Evolutionary conservation across 176 grass and related monocot genomes (phyloP), one percentile per base, ranked within the genome.

Genomic region (Canna indica): DNA sequence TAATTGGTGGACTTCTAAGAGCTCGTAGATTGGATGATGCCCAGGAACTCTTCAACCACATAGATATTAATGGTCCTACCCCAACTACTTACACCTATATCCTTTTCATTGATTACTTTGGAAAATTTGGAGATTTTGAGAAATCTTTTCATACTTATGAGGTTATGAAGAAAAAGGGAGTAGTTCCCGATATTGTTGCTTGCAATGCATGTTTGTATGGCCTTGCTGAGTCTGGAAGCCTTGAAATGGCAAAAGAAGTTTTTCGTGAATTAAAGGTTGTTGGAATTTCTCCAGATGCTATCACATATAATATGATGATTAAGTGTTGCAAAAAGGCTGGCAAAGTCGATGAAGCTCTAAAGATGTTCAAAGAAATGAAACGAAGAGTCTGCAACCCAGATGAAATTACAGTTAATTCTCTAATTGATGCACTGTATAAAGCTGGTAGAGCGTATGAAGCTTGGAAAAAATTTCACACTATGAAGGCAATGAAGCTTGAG

Each of bases 231-330:
- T 83, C 94, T 60, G 89, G 88, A 32, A 81, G 75, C 62, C 86
- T 92, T 53, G 63, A 82, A 69, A 81, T 81, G 72, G 94, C 94
- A 36, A 97, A 87, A 83, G 88, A 81, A 61, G 73, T 97, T 71
- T 83, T 97, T 73, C 59, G 78, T 64, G 88, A 93, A 85, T 64
- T 93, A 64, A 88, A 79, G 64, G 75, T n/a, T 50, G 86, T 85
- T 81, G 94, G 94, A 17, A 70, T 90, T 33, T 73, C 67, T 76
- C 86, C 86, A 5, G 94, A 97, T 86, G 52, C 80, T 39, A 90
- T 92, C 66, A 97, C 94, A 14, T 97, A 97, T 71, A 93, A 85
- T n/a, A 87, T 92, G 86, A 90, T 97, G 88, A 92, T 97, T 69
- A 97, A 97, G 61, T 97, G 94, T 67, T 97, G 83, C 75, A 85